These are phyloP conservation scores for Penicillium coffeae DNA, from an alignment of 495 filamentous ascomycete genomes.

Conservation along the genomic window DNA sequence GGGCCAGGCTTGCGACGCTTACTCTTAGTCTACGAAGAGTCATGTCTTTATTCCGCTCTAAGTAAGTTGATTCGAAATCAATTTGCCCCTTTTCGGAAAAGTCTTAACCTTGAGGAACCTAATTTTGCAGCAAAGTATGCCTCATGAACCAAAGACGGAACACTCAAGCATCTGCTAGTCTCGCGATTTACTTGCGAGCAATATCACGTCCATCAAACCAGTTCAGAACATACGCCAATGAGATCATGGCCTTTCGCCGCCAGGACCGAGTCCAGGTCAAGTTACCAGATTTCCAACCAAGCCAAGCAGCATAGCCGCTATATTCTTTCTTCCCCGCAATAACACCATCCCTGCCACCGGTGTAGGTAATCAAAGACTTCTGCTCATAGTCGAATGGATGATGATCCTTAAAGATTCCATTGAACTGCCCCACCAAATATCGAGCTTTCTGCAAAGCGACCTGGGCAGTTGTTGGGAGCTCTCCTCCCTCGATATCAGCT, in stretches of 20 bases:
- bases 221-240: neutral
- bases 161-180: no score
- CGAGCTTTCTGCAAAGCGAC: constrained; percentile 28
- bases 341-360: neutral
- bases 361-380: neutral
- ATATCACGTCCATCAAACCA: neutral
- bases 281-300: neutral
- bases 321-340: neutral
- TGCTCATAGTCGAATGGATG: neutral
- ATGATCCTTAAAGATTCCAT: neutral
- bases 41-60: no score
- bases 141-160: no score
- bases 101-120: no score
- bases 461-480: constrained; percentile 26
- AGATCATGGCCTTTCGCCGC: neutral
- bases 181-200: no score
- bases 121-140: no score
- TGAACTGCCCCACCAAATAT: constrained; percentile 10
- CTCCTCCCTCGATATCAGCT: constrained; percentile 21
- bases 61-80: no score
- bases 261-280: neutral
- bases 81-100: no score
- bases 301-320: neutral
- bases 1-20: no score
- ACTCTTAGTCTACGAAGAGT: no score